A percentile compares a stretch with the other conserved stretches of the same genome.
These are phyloP conservation scores for Sistotremastrum suecicum DNA, from an alignment of 768 basidiomycete species.

Conservation along the genomic window DNA sequence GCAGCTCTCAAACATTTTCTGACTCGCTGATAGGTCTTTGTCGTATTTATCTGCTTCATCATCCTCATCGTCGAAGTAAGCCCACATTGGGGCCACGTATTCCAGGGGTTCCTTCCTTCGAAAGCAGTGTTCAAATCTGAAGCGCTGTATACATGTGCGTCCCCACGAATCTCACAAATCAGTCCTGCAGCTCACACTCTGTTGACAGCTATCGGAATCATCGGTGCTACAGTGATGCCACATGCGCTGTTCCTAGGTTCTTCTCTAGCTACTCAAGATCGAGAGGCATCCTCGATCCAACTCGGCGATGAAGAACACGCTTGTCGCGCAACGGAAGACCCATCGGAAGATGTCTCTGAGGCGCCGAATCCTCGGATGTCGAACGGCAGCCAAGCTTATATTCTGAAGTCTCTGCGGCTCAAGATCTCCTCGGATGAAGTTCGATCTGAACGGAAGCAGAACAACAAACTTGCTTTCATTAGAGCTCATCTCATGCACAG, in stretches of 20 bases:
- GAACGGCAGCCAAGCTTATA: background rate
- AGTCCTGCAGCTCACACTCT: background rate
- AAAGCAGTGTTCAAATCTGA: slow-evolving; percentile 11
- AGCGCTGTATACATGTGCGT: slow-evolving; percentile 9
- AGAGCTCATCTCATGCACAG: slow-evolving; percentile 27
- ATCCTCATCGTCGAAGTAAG: slow-evolving; percentile 26
- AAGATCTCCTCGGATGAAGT: background rate
- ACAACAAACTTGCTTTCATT: slow-evolving; percentile 22
- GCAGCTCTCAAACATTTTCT: background rate
- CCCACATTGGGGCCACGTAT: slow-evolving; percentile 28
- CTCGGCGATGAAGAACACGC: slow-evolving; percentile 1
- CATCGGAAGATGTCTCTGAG: background rate
- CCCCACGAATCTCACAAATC: slow-evolving; percentile 18
- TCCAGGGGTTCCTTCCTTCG: slow-evolving; percentile 26
- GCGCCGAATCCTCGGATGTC: slow-evolving; percentile 6
- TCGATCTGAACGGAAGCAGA: slow-evolving; percentile 10
- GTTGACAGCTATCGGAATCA: slow-evolving; percentile 7
- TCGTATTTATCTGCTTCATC: slow-evolving; percentile 16
- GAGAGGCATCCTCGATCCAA: slow-evolving; percentile 13
- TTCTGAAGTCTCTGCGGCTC: no score
- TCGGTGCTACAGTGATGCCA: slow-evolving; percentile 30
- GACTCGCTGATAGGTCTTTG: slow-evolving; percentile 1
- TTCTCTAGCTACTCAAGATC: slow-evolving; percentile 24
- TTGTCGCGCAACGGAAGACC: background rate
- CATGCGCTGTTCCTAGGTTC: slow-evolving; percentile 31